A percentile compares a stretch with the other conserved stretches of the same genome.
Evolutionary conservation across 495 filamentous ascomycete species (phyloP).

Genomic region (Rhizodiscina lignyota): DNA sequence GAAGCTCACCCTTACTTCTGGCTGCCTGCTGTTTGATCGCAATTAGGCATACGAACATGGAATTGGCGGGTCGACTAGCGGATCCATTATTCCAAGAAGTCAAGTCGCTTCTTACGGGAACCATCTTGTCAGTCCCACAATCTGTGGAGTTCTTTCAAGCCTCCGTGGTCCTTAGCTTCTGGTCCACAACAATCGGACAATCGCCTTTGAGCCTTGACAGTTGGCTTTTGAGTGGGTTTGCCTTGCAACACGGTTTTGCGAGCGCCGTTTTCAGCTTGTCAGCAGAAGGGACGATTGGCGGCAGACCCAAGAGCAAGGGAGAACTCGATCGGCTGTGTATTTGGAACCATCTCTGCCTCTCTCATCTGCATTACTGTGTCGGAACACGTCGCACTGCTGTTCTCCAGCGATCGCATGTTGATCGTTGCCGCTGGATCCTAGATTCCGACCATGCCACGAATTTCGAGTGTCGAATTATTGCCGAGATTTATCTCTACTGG

Average conservation of each 20-base stretch:
- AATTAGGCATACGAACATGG: constrained; percentile 26
- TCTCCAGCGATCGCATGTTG: constrained; percentile 23
- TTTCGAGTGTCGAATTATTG: constrained; percentile 30
- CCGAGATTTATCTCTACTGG: constrained; percentile 29
- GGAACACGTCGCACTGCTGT: constrained; percentile 26
- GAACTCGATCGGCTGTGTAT: constrained; percentile 22
- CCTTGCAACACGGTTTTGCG: constrained; percentile 25
- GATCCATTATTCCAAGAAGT: constrained; percentile 25
- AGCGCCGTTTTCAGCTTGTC: constrained; percentile 23
- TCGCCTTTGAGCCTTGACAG: constrained; percentile 30
- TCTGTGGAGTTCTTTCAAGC: constrained; percentile 30
- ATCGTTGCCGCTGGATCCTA: constrained; percentile 20
- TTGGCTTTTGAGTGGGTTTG: constrained; percentile 30
- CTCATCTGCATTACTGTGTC: constrained; percentile 31
- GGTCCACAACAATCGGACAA: constrained; percentile 32
- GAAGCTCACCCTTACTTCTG: constrained; percentile 24
- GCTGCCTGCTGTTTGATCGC: constrained; percentile 28
- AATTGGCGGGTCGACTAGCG: constrained; percentile 21
- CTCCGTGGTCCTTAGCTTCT: constrained; percentile 25
- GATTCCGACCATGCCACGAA: constrained; percentile 26
- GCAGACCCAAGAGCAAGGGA: constrained; percentile 1
- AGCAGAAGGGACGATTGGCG: constrained; percentile 2
- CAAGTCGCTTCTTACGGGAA: constrained; percentile 19
- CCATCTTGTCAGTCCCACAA: constrained; percentile 23
- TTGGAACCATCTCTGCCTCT: constrained; percentile 32